These are phyloP conservation scores for Akanthomyces dipterigenus DNA, from an alignment of 2,329 filamentous ascomycete species.

Conservation along the genomic window DNA sequence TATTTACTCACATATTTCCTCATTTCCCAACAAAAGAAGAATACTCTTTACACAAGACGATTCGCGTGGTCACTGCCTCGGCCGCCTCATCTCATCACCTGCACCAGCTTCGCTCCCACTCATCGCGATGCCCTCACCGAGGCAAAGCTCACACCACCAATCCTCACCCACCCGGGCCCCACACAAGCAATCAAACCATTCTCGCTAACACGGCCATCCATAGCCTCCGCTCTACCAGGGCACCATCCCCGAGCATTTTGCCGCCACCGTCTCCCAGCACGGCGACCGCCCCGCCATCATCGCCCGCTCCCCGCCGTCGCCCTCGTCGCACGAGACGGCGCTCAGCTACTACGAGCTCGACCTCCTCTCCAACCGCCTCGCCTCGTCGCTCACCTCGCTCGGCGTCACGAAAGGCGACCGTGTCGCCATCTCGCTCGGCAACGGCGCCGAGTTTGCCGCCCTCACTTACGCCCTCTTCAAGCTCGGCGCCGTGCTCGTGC, in stretches of 20 bases:
- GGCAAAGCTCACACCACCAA: background rate
- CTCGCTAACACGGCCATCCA: background rate
- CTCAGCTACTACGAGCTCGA: conserved; percentile 75
- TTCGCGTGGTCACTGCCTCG: background rate
- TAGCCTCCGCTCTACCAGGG: conserved; percentile 60
- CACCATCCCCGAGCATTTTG: conserved; percentile 69
- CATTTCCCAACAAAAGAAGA: background rate
- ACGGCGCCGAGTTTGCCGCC: conserved; percentile 74
- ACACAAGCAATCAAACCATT: background rate
- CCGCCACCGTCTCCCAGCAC: conserved; percentile 53
- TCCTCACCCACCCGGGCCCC: no score
- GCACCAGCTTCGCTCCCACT: background rate
- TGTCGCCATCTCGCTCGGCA: conserved; percentile 81
- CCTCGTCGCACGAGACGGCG: conserved; percentile 53
- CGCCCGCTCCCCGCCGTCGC: conserved; percentile 31
- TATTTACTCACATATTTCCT: background rate
- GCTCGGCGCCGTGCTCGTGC: conserved; percentile 88
- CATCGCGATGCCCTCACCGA: background rate
- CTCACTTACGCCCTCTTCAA: conserved; percentile 90
- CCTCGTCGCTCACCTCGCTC: conserved; percentile 58
- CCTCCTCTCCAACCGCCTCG: conserved; percentile 66
- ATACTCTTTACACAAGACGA: background rate
- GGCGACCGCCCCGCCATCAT: conserved; percentile 59
- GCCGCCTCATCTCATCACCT: background rate
- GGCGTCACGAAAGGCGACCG: conserved; percentile 77